Conservation (phyloP, 2,329 filamentous ascomycete species). For the Sporothrix brunneoviolacea region DNA sequence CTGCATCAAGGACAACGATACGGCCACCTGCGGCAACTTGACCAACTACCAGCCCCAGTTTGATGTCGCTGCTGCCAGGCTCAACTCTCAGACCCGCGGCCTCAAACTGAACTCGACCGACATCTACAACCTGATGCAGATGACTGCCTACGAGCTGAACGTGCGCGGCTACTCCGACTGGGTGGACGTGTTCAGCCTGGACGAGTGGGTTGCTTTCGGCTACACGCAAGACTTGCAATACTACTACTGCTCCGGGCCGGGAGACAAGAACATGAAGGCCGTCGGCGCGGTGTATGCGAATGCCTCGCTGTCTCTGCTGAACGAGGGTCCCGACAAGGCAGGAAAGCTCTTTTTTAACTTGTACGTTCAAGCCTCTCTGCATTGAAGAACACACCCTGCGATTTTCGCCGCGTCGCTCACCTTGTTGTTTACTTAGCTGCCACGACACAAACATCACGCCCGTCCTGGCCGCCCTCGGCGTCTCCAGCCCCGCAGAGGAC, state of each 20-base stretch:
- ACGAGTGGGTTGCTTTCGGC: slow-evolving; percentile 58
- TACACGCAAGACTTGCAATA: slow-evolving; percentile 63
- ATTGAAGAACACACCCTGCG: too few species aligned
- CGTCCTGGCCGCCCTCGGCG: slow-evolving; percentile 14
- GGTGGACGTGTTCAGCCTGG: slow-evolving; percentile 54
- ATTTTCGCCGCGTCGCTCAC: too few species aligned
- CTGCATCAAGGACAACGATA: slow-evolving; percentile 45
- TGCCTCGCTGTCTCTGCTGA: slow-evolving; percentile 12
- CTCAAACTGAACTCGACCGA: slow-evolving; percentile 12
- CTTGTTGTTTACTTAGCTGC: too few species aligned
- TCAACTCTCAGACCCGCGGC: slow-evolving; percentile 7
- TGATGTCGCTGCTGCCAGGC: slow-evolving; percentile 3
- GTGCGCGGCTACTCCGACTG: slow-evolving; percentile 45
- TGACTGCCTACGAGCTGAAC: slow-evolving; percentile 17
- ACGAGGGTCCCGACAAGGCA: slow-evolving; percentile 9
- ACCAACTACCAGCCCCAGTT: slow-evolving; percentile 14
- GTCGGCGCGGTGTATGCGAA: slow-evolving; percentile 17
- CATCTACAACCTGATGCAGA: slow-evolving; percentile 16
- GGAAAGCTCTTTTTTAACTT: slow-evolving; percentile 13
- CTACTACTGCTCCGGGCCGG: slow-evolving; percentile 59
- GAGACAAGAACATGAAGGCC: slow-evolving; percentile 22
- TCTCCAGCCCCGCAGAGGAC: slow-evolving; percentile 1
- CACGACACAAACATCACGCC: slow-evolving; percentile 19
- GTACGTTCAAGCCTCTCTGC: too few species aligned
- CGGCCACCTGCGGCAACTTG: slow-evolving; percentile 11